phyloP scores from a whole-genome alignment of 2,329 filamentous ascomycete genomes.

The Ilyonectria mors-panacis region DNA sequence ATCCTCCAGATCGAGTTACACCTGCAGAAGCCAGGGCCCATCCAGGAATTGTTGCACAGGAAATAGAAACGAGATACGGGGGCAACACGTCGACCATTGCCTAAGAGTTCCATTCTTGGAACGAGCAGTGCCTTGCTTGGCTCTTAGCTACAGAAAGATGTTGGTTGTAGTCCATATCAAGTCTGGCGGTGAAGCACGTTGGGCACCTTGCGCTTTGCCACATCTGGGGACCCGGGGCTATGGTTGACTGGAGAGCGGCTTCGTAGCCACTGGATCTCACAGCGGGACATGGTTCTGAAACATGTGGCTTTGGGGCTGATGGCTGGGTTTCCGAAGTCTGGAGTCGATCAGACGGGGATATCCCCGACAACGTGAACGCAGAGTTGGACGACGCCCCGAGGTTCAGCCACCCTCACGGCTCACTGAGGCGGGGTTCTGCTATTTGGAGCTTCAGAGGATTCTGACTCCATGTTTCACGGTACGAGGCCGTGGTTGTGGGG shows the following conservation, averaged over 20 bases:
- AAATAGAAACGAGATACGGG: slow-evolving; percentile 20
- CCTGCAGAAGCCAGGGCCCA: slow-evolving; percentile 25
- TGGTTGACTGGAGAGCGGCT: slow-evolving; percentile 28
- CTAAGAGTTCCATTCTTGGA: slow-evolving; percentile 29
- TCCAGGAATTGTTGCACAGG: slow-evolving; percentile 27
- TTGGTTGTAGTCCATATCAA: slow-evolving; percentile 21
- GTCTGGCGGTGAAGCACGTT: slow-evolving; percentile 42
- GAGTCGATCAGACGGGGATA: slow-evolving; percentile 30
- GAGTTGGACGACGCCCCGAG: slow-evolving; percentile 36
- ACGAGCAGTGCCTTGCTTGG: slow-evolving; percentile 19
- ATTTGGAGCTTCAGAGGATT: slow-evolving; percentile 35
- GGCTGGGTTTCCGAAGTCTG: slow-evolving; percentile 34
- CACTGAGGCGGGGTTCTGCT: slow-evolving; percentile 10
- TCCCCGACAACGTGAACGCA: slow-evolving; percentile 28
- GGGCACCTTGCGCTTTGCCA: slow-evolving; percentile 32
- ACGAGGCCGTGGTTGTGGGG: slow-evolving; percentile 24
- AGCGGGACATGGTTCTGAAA: slow-evolving; percentile 42
- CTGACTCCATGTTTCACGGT: slow-evolving; percentile 34
- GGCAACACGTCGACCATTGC: slow-evolving; percentile 11
- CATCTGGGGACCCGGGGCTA: slow-evolving; percentile 35
- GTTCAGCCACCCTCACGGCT: slow-evolving; percentile 22
- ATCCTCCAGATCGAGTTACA: slow-evolving; percentile 43
- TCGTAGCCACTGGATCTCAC: slow-evolving; percentile 42
- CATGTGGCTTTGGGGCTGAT: slow-evolving; percentile 45
- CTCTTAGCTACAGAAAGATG: slow-evolving; percentile 14